Percentiles rank a stretch among this genome's conserved stretches.
Conservation (phyloP, 371 early-diverging fungal genomes). For the Mortierella sp. region DNA sequence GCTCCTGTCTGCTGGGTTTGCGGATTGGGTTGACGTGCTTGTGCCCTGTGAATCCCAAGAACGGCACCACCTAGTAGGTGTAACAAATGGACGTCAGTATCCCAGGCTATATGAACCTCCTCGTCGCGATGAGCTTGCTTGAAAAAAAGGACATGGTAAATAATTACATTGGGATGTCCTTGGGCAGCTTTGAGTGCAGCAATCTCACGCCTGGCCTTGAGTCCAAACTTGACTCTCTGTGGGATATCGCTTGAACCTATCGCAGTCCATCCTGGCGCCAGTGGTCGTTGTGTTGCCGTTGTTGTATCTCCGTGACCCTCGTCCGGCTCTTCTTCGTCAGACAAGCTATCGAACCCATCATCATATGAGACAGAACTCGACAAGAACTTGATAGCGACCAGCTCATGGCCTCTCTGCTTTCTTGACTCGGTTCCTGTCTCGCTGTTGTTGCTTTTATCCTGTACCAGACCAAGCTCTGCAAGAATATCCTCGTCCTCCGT, state of each 20-base stretch:
- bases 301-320: background rate
- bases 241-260: conserved; percentile 19
- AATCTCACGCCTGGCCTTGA: conserved; percentile 45
- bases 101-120: background rate
- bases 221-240: conserved; percentile 29
- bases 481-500: background rate
- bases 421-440: background rate
- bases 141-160: too few species aligned
- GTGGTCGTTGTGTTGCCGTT: background rate
- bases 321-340: background rate
- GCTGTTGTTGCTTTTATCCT: background rate
- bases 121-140: background rate
- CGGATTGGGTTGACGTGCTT: conserved; percentile 23
- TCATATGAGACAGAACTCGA: conserved; percentile 23
- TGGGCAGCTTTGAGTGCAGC: conserved; percentile 46
- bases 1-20: background rate
- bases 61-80: conserved; percentile 26
- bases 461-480: background rate
- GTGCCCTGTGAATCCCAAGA: conserved; percentile 40
- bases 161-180: conserved; percentile 46
- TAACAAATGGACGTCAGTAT: background rate
- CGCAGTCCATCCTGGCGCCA: background rate
- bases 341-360: conserved; percentile 21
- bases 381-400: conserved; percentile 46
- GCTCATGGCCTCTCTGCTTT: background rate